Evolutionary conservation across 495 filamentous ascomycete genomes (phyloP), one percentile per base, ranked within the genome.

Genomic region (Aspergillus nanangensis): DNA sequence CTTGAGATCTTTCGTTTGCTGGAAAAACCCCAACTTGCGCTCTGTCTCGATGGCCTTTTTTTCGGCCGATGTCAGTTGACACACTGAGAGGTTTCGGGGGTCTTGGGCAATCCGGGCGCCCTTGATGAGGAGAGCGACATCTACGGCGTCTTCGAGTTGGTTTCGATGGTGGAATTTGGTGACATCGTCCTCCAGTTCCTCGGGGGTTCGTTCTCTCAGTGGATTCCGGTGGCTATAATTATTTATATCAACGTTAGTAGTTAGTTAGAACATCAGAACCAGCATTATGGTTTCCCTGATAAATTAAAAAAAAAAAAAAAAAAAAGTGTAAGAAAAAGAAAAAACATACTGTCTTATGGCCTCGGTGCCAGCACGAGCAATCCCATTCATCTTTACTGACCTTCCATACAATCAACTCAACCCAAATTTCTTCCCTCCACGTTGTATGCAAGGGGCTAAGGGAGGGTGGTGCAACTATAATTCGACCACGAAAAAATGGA

Each of bases 1-100:
- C 13, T 48, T 51, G n/a, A 62, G 45, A 4, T 44, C 50, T 24
- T 58, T 57, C 10, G 53, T 57, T 25, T 56, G 41, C n/a, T 45
- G 49, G 19, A 50, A 41, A 15, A 44, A 52, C 11, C 37, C 43
- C n/a, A n/a, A n/a, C 4, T 31, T 31, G 3, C 44, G n/a, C n/a
- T 38, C 14, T 15, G 15, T 15, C 14, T 41, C 10, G 7, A 45
- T 18, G 4, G 51, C 36, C 2, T 48, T 9, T 2, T 17, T 7
- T 23, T 52, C 49, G 4, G 47, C 23, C 4, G 7, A 5, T 8
- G 45, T 52, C 3, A 53, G 15, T 9, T 25, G 34, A 15, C 14
- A 14, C 9, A 36, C 23, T 13, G 11, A n/a, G 7, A 25, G 8
- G 24, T 44, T 37, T 4, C 8, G 19, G 13, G 20, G 29, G 1